Evolutionary conservation across 495 filamentous ascomycete species (phyloP).

Genomic region (Podospora fimiseda): DNA sequence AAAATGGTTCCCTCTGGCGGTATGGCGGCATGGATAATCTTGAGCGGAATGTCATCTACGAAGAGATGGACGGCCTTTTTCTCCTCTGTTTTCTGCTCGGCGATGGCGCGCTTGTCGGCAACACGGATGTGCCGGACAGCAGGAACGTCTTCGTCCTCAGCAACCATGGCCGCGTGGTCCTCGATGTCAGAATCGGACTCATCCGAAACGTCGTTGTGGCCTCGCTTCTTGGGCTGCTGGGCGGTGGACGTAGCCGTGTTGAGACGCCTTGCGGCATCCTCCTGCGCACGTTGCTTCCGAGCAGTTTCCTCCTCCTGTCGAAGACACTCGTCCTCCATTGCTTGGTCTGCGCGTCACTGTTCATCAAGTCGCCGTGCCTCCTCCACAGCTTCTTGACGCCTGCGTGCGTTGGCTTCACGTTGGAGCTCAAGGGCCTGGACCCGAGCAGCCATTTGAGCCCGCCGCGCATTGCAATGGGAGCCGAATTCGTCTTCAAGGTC

Average conservation of each 20-base stretch:
- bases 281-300: neutral
- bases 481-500: neutral
- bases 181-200: neutral
- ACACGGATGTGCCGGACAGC: neutral
- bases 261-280: neutral
- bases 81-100: neutral
- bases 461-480: neutral
- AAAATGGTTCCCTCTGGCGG: neutral
- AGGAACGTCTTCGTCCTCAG: neutral
- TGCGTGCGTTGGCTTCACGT: too few species aligned
- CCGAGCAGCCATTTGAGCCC: too few species aligned
- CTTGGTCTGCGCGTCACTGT: neutral
- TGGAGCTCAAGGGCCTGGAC: too few species aligned
- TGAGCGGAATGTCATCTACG: neutral
- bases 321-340: neutral
- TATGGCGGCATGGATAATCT: neutral
- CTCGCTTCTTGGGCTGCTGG: neutral
- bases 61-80: neutral
- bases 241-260: neutral
- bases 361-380: neutral
- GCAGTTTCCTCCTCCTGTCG: neutral
- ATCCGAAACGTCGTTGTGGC: neutral
- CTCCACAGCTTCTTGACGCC: neutral
- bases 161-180: neutral
- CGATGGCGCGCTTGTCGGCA: neutral